These are phyloP conservation scores for Rhynchospora pubera DNA, from an alignment of 176 grass and related monocot species.

Conservation along the genomic window DNA sequence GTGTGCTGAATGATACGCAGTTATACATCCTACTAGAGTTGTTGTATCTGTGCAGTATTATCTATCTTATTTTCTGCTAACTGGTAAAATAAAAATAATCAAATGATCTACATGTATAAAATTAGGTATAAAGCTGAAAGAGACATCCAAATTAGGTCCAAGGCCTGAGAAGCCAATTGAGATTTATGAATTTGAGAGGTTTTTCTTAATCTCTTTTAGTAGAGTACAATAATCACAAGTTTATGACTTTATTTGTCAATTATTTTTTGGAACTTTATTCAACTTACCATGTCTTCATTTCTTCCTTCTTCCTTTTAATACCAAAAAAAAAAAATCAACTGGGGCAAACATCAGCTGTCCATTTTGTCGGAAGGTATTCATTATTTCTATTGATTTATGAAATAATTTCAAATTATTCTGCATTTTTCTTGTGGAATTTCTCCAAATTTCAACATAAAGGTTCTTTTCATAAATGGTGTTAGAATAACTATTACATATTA, in stretches of 20 bases:
- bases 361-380: constrained; percentile 85
- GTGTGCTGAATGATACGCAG: background rate
- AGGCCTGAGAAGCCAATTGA: constrained; percentile 79
- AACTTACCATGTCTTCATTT: background rate
- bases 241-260: background rate
- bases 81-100: background rate
- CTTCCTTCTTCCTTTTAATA: constrained; percentile 10
- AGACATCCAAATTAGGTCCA: constrained; percentile 74
- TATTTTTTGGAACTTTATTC: background rate
- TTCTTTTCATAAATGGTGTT: constrained; percentile 2
- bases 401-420: background rate
- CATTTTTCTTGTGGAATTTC: background rate
- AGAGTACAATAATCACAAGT: background rate
- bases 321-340: constrained; percentile 4
- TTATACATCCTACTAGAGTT: background rate
- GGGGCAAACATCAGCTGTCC: constrained; percentile 61
- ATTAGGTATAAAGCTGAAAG: constrained; percentile 73
- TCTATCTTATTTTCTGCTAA: too few relatives aligned
- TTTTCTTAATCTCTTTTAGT: background rate
- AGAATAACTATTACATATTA: constrained; percentile 15
- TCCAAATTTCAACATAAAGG: background rate
- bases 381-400: background rate
- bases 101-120: constrained; percentile 4
- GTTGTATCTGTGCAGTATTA: background rate
- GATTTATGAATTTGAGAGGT: constrained; percentile 98